These are phyloP conservation scores for Thelonectria rubi DNA, from an alignment of 2,329 filamentous ascomycete species.

Conservation along the genomic window DNA sequence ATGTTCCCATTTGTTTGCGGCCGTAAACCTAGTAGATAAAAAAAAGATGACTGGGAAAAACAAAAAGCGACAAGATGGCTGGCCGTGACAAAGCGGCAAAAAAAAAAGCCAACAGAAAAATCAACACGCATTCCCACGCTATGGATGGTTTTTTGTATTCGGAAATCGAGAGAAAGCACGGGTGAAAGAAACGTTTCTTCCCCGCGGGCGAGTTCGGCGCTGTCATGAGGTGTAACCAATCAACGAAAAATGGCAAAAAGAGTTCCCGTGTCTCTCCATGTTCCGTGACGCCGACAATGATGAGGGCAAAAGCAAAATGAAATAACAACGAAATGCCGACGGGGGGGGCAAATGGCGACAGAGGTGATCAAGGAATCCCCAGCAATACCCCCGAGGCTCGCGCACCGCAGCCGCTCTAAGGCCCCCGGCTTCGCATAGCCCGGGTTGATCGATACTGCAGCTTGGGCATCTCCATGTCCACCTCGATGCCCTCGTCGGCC, in stretches of 20 bases:
- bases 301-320: constrained; percentile 25
- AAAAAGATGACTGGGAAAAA: constrained; percentile 20
- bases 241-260: constrained; percentile 14
- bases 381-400: constrained; percentile 34
- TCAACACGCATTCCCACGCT: constrained; percentile 40
- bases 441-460: constrained; percentile 56
- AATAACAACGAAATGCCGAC: constrained; percentile 11
- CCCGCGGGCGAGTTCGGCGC: constrained; percentile 29
- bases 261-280: constrained; percentile 20
- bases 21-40: constrained; percentile 35
- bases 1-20: constrained; percentile 36
- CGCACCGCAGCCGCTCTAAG: constrained; percentile 38
- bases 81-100: no score
- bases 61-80: constrained; percentile 10
- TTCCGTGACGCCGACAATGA: constrained; percentile 35
- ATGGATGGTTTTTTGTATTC: constrained; percentile 39
- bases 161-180: constrained; percentile 24
- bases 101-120: not conserved
- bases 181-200: constrained; percentile 8
- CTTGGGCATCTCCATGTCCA: constrained; percentile 50
- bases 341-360: constrained; percentile 1
- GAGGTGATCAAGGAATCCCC: constrained; percentile 21
- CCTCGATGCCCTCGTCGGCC: constrained; percentile 55
- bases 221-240: constrained; percentile 30
- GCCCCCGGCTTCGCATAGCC: constrained; percentile 47